Evolutionary conservation across 805 yeast species (phyloP).

Genomic region (Ogataea nitratoaversa): DNA sequence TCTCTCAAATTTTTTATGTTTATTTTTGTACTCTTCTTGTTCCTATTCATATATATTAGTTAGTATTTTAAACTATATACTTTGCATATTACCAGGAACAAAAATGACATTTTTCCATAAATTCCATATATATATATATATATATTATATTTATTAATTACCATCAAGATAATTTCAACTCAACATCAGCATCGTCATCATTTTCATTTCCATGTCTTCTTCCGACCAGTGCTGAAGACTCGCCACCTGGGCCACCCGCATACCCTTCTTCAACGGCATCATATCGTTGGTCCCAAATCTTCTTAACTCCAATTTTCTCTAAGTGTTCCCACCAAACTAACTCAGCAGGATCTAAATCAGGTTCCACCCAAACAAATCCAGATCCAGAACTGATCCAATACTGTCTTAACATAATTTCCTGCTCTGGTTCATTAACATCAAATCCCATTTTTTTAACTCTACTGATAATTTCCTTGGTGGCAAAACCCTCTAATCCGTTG

Average conservation of each 20-base stretch:
- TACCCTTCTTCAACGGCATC: slow-evolving; percentile 13
- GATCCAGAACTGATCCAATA: slow-evolving; percentile 87
- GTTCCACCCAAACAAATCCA: slow-evolving; percentile 85
- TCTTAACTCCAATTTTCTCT: slow-evolving; percentile 26
- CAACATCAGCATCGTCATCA: slow-evolving; percentile 14
- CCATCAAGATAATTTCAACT: slow-evolving; percentile 6
- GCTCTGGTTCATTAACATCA: slow-evolving; percentile 49
- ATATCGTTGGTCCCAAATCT: slow-evolving; percentile 28
- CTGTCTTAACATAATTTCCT: slow-evolving; percentile 67
- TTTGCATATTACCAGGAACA: too few relatives aligned
- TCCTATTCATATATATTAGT: not conserved
- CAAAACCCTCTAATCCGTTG: slow-evolving; percentile 41
- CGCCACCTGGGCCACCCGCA: too few relatives aligned
- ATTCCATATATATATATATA: not conserved
- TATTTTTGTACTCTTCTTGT: not conserved
- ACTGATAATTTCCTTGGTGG: slow-evolving; percentile 28
- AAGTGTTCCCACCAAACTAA: slow-evolving; percentile 34
- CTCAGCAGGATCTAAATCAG: slow-evolving; percentile 87
- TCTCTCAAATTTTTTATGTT: too few relatives aligned
- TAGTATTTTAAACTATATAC: not conserved
- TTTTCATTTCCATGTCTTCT: slow-evolving; percentile 11
- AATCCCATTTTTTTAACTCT: slow-evolving; percentile 34
- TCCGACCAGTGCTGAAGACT: too few relatives aligned
- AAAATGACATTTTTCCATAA: not conserved
- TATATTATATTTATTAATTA: not conserved